Base-by-base conservation (phyloP, 2,329 filamentous ascomycete genomes). In the Aspergillus sergii region DNA sequence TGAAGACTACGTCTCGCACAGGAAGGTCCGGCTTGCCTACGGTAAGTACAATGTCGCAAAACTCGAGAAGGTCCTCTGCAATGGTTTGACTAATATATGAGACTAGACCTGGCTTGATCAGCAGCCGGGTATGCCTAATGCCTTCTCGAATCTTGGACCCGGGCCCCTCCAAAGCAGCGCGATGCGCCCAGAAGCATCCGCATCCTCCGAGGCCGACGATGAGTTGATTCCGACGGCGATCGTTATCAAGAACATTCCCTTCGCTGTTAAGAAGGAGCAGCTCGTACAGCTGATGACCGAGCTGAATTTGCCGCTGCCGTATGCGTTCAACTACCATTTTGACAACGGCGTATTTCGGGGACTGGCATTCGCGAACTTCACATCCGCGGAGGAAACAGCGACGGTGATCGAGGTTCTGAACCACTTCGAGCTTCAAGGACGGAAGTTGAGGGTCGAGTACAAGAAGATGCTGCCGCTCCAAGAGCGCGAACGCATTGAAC, bases 321-420 rank as follows among this genome's bases (percentile, higher is more conserved):
- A 99, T 75, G 95, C 95, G 14, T 99, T 99, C 85, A 99, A 99
- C 83, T 98, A 99, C 75, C 95, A 99, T 79, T 99, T 99, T 75
- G 95, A 99, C 76, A 96, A 96, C 72, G 95, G 95, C 32, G 94
- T 99, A 32, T 99, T 99, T 82, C 86, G 95, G 62, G 95, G 95
- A 8, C 84, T 99, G 58, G 95, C 95, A 2, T 99, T 99, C 81
- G 95, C 95, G 75, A 99, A 99, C 80, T 99, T 98, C 78, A 96
- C 95, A 41, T 97, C 93, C 19, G 89, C 95, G 1, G 92, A 97
- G 68, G 95, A 99, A 78, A 99, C 95, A 0, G 91, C 92, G 14
- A 86, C 90, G 57, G 95, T 98, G 57, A 99, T 99, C 66, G 91
- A 97, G 63, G 86, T 90, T 58, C 91, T 99, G 85, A 99, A 99